phyloP scores from a whole-genome alignment of 228 moss, liverwort and hornwort genomes.

The Sphagnum magellanicum region DNA sequence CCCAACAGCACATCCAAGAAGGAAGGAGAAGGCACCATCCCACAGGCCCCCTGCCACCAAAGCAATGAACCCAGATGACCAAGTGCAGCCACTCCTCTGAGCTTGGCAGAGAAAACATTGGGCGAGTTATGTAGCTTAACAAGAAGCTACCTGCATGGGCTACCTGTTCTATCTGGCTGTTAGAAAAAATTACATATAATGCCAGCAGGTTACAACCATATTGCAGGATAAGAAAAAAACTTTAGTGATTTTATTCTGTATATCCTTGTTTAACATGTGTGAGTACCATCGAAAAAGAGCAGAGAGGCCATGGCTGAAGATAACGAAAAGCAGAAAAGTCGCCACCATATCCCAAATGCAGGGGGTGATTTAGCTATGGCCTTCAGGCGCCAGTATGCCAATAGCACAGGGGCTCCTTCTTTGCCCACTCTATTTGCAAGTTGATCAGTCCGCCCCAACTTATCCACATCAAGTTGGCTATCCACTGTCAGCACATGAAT shows the following conservation, averaged over 20 bases:
- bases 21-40: slow-evolving; percentile 51
- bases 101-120: too few species aligned
- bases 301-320: slow-evolving; percentile 60
- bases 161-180: too few species aligned
- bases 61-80: too few species aligned
- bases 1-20: slow-evolving; percentile 64
- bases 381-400: slow-evolving; percentile 78
- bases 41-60: slow-evolving; percentile 42
- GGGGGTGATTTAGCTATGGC: slow-evolving; percentile 62
- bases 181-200: background rate
- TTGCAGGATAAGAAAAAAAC: too few species aligned
- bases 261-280: background rate
- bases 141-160: too few species aligned
- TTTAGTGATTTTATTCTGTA: too few species aligned
- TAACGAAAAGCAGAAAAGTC: slow-evolving; percentile 57
- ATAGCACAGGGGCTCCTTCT: slow-evolving; percentile 46
- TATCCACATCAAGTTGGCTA: slow-evolving; percentile 66
- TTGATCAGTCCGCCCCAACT: slow-evolving; percentile 75
- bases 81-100: too few species aligned
- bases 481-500: slow-evolving; percentile 72
- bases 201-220: too few species aligned
- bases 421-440: slow-evolving; percentile 71
- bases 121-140: too few species aligned
- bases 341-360: slow-evolving; percentile 55
- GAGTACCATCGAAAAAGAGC: slow-evolving; percentile 67